A percentile compares a stretch with the other conserved stretches of the same genome.
These are phyloP conservation scores for Aspergillus campestris DNA, from an alignment of 495 filamentous ascomycete species.

Conservation along the genomic window DNA sequence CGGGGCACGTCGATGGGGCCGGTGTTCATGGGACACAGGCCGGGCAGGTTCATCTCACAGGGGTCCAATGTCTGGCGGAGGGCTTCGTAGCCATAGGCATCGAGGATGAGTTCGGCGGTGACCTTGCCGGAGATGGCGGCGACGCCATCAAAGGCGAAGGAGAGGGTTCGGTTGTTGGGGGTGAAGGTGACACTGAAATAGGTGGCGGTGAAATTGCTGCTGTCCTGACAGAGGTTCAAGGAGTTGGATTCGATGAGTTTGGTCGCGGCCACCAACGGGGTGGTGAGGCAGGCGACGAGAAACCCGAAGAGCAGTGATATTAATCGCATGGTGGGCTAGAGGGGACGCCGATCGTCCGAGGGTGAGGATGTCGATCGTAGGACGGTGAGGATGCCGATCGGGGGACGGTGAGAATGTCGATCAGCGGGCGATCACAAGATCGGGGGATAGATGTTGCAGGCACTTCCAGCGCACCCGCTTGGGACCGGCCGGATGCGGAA, in stretches of 20 bases:
- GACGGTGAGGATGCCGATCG: too few species aligned
- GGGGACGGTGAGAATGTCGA: too few species aligned
- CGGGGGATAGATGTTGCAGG: conserved; percentile 19
- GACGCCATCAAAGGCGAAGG: conserved; percentile 70
- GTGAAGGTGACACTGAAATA: conserved; percentile 77
- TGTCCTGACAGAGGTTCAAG: conserved; percentile 66
- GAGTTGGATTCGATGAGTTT: conserved; percentile 62
- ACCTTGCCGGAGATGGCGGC: conserved; percentile 84
- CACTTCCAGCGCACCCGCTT: conserved; percentile 29
- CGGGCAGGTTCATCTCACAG: conserved; percentile 59
- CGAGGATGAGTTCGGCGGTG: conserved; percentile 63
- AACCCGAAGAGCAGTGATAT: conserved; percentile 28
- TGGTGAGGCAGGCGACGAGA: conserved; percentile 29
- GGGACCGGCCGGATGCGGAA: conserved; percentile 38
- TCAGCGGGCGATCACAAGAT: conserved; percentile 1
- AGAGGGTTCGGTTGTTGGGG: conserved; percentile 61
- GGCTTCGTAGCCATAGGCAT: conserved; percentile 73
- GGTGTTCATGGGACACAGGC: conserved; percentile 89
- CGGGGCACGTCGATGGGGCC: conserved; percentile 66
- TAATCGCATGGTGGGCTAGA: conserved; percentile 27
- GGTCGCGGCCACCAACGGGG: conserved; percentile 32
- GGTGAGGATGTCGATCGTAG: too few species aligned
- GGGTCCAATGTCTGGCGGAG: conserved; percentile 61
- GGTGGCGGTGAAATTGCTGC: conserved; percentile 73
- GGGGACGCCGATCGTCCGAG: too few species aligned